These are phyloP conservation scores for Pyricularia grisea DNA, from an alignment of 2,329 filamentous ascomycete genomes.

Conservation along the genomic window DNA sequence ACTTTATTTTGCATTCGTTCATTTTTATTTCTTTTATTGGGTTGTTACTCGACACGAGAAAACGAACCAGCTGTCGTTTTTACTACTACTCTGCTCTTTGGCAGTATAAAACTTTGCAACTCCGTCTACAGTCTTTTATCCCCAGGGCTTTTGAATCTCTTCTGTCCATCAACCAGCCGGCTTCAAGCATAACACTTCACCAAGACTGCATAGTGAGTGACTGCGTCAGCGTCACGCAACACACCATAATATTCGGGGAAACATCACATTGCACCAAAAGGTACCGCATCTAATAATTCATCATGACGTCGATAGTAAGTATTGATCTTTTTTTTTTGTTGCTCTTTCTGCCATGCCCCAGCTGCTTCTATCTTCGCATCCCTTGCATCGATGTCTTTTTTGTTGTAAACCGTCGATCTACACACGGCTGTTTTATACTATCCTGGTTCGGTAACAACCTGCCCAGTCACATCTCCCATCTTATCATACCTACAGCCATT, in stretches of 20 bases:
- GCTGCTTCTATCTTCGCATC: background rate
- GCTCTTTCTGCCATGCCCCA: background rate
- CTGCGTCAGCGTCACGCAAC: background rate
- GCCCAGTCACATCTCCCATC: background rate
- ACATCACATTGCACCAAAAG: background rate
- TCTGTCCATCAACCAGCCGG: background rate
- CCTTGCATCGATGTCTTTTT: background rate
- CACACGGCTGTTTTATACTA: background rate
- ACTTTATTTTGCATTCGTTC: background rate
- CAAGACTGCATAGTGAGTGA: background rate
- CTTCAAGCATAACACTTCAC: background rate
- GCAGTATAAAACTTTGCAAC: background rate
- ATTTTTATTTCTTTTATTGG: background rate
- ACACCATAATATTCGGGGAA: background rate
- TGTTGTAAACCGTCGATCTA: background rate
- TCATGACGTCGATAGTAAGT: constrained; percentile 25
- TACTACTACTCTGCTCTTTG: background rate
- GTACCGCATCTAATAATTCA: background rate
- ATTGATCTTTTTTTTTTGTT: constrained; percentile 5
- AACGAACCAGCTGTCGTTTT: background rate
- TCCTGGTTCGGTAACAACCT: background rate
- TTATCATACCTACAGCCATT: background rate
- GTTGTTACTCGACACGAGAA: background rate
- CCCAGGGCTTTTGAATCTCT: background rate
- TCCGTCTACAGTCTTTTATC: background rate